A percentile compares a stretch with the other conserved stretches of the same genome.
Evolutionary conservation across 2,329 filamentous ascomycete genomes (phyloP).

Genomic region (Sarocladium brachiariae): DNA sequence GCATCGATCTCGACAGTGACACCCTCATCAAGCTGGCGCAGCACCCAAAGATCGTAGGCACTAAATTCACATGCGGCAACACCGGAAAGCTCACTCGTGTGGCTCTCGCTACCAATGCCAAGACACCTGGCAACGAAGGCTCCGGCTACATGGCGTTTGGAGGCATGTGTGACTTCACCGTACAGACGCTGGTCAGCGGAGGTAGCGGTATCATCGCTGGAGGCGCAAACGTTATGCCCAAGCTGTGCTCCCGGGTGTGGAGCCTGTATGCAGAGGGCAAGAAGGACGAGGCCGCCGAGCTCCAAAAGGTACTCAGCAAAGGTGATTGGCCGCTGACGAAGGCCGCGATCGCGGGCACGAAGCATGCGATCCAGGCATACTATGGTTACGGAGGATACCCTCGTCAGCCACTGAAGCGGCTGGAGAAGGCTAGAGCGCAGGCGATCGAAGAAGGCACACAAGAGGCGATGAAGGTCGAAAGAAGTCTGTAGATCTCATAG

Average conservation of each 20-base stretch:
- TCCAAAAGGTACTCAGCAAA: constrained; percentile 72
- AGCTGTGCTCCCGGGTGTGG: constrained; percentile 73
- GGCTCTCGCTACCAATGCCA: constrained; percentile 63
- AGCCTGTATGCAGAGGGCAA: constrained; percentile 67
- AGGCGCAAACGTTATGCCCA: constrained; percentile 78
- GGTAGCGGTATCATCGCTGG: constrained; percentile 82
- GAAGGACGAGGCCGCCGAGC: constrained; percentile 63
- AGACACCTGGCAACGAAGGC: constrained; percentile 53
- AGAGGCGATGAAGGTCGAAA: constrained; percentile 62
- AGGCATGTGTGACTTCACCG: constrained; percentile 80
- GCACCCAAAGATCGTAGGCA: constrained; percentile 79
- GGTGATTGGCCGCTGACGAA: constrained; percentile 82
- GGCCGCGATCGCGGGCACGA: constrained; percentile 78
- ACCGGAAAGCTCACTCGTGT: constrained; percentile 85
- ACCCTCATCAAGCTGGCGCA: constrained; percentile 71
- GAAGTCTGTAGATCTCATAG: constrained; percentile 38
- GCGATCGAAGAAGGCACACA: constrained; percentile 48
- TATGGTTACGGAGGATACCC: constrained; percentile 77
- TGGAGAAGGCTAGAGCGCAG: constrained; percentile 49
- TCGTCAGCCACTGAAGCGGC: constrained; percentile 62
- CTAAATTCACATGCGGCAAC: constrained; percentile 89
- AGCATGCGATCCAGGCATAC: constrained; percentile 72
- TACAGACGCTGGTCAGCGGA: constrained; percentile 72
- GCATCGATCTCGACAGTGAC: constrained; percentile 86
- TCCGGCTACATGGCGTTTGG: constrained; percentile 79